phyloP scores from a whole-genome alignment of 2,329 filamentous ascomycete species.

The Chrysoporthe deuterocubensis region DNA sequence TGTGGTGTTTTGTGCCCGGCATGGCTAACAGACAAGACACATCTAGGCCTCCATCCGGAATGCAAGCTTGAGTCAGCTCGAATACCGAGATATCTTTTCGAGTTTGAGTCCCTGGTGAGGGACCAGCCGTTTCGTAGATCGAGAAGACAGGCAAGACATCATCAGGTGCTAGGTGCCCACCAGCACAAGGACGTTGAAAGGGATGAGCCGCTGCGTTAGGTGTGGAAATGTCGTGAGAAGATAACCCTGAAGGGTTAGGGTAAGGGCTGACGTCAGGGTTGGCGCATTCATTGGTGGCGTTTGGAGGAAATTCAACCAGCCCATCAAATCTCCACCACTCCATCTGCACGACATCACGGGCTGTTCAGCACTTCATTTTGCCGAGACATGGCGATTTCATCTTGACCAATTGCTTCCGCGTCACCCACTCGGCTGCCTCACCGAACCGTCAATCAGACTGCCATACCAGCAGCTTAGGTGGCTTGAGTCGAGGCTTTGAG shows the following conservation, averaged over 20 bases:
- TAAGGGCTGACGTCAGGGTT: too few species aligned
- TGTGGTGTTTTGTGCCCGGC: neutral
- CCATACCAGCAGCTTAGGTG: slow-evolving; percentile 7
- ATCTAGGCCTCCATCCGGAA: neutral
- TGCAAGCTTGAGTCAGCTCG: neutral
- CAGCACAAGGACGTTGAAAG: neutral
- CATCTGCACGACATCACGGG: slow-evolving; percentile 1
- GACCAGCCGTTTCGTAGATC: neutral
- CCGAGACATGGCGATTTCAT: slow-evolving; percentile 29
- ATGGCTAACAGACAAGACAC: neutral
- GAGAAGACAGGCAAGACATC: neutral
- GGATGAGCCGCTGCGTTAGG: neutral
- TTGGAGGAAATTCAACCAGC: neutral
- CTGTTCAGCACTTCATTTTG: slow-evolving; percentile 2
- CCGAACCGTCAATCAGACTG: slow-evolving; percentile 3
- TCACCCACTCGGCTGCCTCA: slow-evolving; percentile 1
- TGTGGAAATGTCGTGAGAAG: too few species aligned
- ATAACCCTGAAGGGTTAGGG: neutral
- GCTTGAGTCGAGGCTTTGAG: slow-evolving; percentile 12
- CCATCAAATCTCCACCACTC: neutral
- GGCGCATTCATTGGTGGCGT: neutral
- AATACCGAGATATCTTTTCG: neutral
- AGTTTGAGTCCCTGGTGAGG: neutral
- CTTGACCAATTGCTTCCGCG: slow-evolving; percentile 12
- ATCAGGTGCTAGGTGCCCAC: neutral